Evolutionary conservation across 1,284 basidiomycete species (phyloP).

Genomic region (Termitomyces sp.): DNA sequence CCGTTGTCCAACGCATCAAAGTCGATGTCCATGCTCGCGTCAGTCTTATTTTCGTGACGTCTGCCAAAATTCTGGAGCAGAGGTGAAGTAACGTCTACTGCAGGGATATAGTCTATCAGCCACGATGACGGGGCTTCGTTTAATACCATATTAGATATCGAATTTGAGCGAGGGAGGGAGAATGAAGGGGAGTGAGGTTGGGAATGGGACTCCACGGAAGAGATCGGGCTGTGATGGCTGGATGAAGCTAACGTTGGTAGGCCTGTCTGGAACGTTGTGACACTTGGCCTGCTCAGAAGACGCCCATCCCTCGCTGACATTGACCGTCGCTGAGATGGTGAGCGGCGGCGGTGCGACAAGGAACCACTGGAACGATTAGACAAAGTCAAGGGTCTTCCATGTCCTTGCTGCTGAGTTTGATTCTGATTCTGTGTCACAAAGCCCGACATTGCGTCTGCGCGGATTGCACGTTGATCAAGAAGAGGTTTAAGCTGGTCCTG

Average conservation of each 20-base stretch:
- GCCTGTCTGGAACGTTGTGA: conserved; percentile 2
- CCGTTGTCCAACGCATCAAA: neutral
- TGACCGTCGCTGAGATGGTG: conserved; percentile 10
- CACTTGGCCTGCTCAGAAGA: conserved; percentile 1
- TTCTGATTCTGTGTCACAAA: neutral
- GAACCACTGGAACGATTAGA: neutral
- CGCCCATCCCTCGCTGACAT: conserved; percentile 3
- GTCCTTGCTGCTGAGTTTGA: neutral
- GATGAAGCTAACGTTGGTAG: conserved; percentile 3
- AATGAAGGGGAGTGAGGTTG: conserved; percentile 13
- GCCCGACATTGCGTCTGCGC: conserved; percentile 3
- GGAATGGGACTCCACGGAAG: conserved; percentile 5
- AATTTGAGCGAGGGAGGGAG: conserved; percentile 8
- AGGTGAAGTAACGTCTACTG: neutral
- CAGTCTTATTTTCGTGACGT: neutral
- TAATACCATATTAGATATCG: conserved; percentile 5
- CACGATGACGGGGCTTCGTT: conserved; percentile 3
- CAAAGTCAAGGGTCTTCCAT: neutral
- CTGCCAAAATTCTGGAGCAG: conserved; percentile 3
- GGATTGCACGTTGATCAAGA: conserved; percentile 23
- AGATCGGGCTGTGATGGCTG: conserved; percentile 3
- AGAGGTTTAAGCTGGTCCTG: conserved; percentile 33
- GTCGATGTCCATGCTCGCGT: conserved; percentile 9
- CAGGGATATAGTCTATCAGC: conserved; percentile 7
- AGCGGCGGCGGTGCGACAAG: conserved; percentile 6